Conservation (phyloP, 2,329 filamentous ascomycete genomes). For the Pseudonectria foliicola region DNA sequence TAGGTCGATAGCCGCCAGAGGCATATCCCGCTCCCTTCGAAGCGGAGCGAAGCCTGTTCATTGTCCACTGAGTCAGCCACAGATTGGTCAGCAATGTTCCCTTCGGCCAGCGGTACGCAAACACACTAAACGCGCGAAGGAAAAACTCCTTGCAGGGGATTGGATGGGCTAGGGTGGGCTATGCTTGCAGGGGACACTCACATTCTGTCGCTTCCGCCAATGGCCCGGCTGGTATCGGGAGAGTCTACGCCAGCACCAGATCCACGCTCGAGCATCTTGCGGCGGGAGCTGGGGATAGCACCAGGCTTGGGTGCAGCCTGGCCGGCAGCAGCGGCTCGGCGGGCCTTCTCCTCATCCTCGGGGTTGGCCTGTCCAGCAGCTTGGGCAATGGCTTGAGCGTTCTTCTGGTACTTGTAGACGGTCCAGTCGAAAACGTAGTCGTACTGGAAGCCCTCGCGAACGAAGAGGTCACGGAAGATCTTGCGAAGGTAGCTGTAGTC, state of each 20-base stretch:
- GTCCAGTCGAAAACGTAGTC: slow-evolving; percentile 99
- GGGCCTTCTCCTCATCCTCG: slow-evolving; percentile 71
- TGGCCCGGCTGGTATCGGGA: slow-evolving; percentile 66
- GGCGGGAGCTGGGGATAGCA: slow-evolving; percentile 69
- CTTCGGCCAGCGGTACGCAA: slow-evolving; percentile 64
- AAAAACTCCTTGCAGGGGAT: slow-evolving; percentile 77
- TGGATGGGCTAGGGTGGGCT: slow-evolving; percentile 36
- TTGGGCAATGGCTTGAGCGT: slow-evolving; percentile 87
- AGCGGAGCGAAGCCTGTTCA: slow-evolving; percentile 79
- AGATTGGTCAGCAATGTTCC: slow-evolving; percentile 61
- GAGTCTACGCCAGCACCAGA: slow-evolving; percentile 53
- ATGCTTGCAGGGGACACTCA: slow-evolving; percentile 61
- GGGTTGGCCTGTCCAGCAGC: slow-evolving; percentile 60
- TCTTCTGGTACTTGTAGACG: slow-evolving; percentile 99
- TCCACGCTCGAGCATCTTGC: slow-evolving; percentile 73
- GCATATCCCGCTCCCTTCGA: slow-evolving; percentile 57
- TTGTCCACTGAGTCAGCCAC: slow-evolving; percentile 79
- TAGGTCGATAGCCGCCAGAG: slow-evolving; percentile 32
- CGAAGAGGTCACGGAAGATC: slow-evolving; percentile 99
- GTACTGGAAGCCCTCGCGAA: slow-evolving; percentile 98
- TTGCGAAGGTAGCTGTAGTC: slow-evolving; percentile 99
- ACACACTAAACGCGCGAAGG: slow-evolving; percentile 78
- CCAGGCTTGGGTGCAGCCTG: slow-evolving; percentile 61
- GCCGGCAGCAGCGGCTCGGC: slow-evolving; percentile 57
- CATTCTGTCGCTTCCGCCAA: slow-evolving; percentile 86